Base-by-base conservation (phyloP, 2,329 filamentous ascomycete genomes). In the Diaporthe australafricana region DNA sequence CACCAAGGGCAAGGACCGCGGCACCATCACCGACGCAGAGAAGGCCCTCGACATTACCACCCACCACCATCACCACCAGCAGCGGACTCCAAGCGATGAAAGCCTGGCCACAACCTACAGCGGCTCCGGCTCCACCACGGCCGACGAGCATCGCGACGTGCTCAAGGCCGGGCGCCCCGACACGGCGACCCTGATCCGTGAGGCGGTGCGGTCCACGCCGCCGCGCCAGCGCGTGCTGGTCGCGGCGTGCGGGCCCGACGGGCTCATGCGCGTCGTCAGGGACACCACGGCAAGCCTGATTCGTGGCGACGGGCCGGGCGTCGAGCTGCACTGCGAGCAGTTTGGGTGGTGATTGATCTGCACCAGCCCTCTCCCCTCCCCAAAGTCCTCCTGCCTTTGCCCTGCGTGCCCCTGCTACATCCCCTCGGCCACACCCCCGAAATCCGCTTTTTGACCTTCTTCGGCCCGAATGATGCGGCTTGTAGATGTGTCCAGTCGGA, bases 291-390 rank as follows among this genome's bases (percentile, higher is more conserved):
- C 86, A 3, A 79, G 78, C 38, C 81, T 81, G 74, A 87, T 88
- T 45, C 79, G 77, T 1, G 78, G 80, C 1, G 79, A 81, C 30
- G 86, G 86, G 4, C 84, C 86, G 1, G 84, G 82, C 35, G 81
- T 88, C n/a, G 85, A 87, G 76, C 78, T 87, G 57, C 85, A 88
- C 75, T 85, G 83, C 73, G 86, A 88, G 76, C 81, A 86, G 75
- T 87, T 87, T 73, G 83, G 83, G 2, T 86, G 84, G 84, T 85
- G 62, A 77, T 50, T 85, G 62, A 77, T 50, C 56, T 56, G 32
- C 53, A 30, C n/a, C n/a, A n/a, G n/a, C n/a, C n/a, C n/a, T n/a
- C n/a, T 20, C 2, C 12, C 7, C 32, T 9, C 32, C 32, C 32
- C 32, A 35, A 35, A 5, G 5, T 38, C 11, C 50, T 7, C 30